phyloP scores from a whole-genome alignment of 495 filamentous ascomycete species.

The Gamarada debralockiae region DNA sequence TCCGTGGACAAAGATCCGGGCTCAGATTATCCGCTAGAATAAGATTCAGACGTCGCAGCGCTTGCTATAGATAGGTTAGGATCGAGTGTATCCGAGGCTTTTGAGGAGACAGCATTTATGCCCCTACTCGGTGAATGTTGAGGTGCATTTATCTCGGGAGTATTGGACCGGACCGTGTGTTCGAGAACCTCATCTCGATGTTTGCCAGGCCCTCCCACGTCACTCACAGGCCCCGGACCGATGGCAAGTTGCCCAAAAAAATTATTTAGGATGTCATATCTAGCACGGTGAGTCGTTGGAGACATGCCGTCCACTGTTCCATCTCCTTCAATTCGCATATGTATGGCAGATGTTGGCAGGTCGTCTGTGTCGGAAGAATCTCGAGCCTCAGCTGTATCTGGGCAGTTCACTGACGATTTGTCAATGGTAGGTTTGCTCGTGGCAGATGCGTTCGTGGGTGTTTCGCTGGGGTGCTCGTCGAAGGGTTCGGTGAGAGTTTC shows the following conservation, averaged over 20 bases:
- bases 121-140: background rate
- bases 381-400: background rate
- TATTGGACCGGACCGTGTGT: too few relatives aligned
- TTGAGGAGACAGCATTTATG: slow-evolving; percentile 4
- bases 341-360: slow-evolving; percentile 3
- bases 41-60: slow-evolving; percentile 1
- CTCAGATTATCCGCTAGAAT: slow-evolving; percentile 2
- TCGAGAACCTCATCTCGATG: too few relatives aligned
- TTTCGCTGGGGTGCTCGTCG: background rate
- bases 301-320: background rate
- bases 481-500: background rate
- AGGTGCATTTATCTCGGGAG: background rate
- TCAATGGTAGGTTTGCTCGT: background rate
- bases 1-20: slow-evolving; percentile 7
- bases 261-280: slow-evolving; percentile 6
- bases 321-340: background rate
- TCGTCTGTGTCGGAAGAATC: background rate
- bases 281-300: slow-evolving; percentile 8
- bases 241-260: slow-evolving; percentile 12
- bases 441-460: background rate
- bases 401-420: background rate
- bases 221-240: slow-evolving; percentile 1
- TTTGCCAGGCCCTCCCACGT: background rate
- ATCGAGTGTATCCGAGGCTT: slow-evolving; percentile 1
- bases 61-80: slow-evolving; percentile 5